phyloP scores from a whole-genome alignment of 371 early-diverging fungal genomes.

The Mortierella sp. region DNA sequence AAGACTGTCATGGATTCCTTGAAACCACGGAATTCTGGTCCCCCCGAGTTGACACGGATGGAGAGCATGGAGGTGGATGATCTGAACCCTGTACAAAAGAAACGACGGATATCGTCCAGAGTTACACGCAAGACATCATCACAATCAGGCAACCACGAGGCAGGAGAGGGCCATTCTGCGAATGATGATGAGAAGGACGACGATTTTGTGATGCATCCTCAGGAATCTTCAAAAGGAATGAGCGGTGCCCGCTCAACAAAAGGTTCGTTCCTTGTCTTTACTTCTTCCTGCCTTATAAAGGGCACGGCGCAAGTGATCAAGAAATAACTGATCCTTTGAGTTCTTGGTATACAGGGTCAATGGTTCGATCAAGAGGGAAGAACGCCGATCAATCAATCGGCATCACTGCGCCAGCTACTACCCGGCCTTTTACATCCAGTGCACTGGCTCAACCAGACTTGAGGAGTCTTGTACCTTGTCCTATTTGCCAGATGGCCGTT shows the following conservation, averaged over 20 bases:
- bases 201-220: constrained; percentile 23
- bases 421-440: constrained; percentile 4
- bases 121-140: constrained; percentile 1
- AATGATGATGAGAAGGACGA: constrained; percentile 28
- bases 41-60: neutral
- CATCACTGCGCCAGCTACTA: neutral
- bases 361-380: neutral
- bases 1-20: constrained; percentile 24
- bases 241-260: neutral
- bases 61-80: constrained; percentile 34
- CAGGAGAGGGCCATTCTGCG: neutral
- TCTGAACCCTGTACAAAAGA: constrained; percentile 17
- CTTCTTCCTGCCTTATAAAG: no score
- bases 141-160: constrained; percentile 7
- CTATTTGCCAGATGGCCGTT: constrained; percentile 48
- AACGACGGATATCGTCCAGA: constrained; percentile 40
- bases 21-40: neutral
- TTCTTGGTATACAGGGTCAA: no score
- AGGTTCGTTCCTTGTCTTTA: constrained; percentile 4
- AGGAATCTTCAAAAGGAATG: constrained; percentile 25
- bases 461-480: constrained; percentile 43
- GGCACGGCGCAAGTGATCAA: no score
- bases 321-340: no score
- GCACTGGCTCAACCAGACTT: constrained; percentile 10
- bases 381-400: neutral